A percentile compares a stretch with the other conserved stretches of the same genome.
phyloP scores from a whole-genome alignment of 495 filamentous ascomycete species.

The Pseudevernia furfuracea region DNA sequence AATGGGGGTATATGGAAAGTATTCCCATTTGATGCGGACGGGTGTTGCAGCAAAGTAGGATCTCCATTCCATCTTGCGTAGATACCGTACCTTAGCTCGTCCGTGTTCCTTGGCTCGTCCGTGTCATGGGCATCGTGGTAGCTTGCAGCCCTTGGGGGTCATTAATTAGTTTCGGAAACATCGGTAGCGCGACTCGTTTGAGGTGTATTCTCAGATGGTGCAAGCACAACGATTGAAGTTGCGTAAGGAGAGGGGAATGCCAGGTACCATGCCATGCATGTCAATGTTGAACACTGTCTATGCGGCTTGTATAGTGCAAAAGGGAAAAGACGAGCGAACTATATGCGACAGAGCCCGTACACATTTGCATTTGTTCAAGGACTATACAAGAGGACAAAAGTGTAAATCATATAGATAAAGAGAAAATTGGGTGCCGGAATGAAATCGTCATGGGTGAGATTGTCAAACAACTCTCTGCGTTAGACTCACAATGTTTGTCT shows the following conservation, averaged over 20 bases:
- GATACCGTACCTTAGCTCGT: not conserved
- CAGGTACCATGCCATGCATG: not conserved
- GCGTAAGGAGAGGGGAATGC: not conserved
- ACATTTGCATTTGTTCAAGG: not conserved
- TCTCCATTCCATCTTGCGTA: not conserved
- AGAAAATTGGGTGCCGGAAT: not conserved
- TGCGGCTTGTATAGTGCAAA: not conserved
- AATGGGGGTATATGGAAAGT: not conserved
- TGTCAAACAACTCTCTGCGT: not conserved
- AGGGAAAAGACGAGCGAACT: not conserved
- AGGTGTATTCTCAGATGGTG: not conserved
- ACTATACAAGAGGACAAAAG: not conserved
- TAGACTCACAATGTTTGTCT: not conserved
- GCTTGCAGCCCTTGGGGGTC: not conserved
- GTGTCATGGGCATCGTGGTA: not conserved
- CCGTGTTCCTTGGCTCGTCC: not conserved
- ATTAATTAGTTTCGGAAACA: not conserved
- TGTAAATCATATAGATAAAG: not conserved
- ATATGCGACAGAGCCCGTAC: not conserved
- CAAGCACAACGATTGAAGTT: not conserved
- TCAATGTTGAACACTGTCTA: not conserved
- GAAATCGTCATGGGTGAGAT: not conserved
- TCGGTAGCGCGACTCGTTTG: not conserved
- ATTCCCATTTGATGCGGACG: not conserved
- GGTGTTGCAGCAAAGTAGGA: too few species aligned